These are phyloP conservation scores for Boletus subparvulus DNA, from an alignment of 768 basidiomycete genomes.

Conservation along the genomic window DNA sequence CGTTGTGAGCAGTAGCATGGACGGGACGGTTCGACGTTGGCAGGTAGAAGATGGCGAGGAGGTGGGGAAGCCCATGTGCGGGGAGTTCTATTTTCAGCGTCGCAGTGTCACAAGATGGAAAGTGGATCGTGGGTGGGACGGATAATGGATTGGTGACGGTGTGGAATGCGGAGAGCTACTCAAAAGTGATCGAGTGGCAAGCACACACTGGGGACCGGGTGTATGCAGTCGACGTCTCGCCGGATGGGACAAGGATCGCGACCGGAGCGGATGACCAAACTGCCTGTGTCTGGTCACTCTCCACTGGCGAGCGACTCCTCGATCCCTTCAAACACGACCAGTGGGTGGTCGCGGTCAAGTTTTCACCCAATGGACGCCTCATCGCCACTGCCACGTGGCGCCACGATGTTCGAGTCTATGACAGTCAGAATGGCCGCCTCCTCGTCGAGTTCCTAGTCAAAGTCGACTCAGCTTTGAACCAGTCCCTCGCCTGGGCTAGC, in stretches of 20 bases:
- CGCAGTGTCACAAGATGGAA: background rate
- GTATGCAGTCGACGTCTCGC: background rate
- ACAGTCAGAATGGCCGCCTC: background rate
- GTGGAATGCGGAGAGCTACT: background rate
- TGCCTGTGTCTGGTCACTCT: background rate
- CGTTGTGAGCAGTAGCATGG: background rate
- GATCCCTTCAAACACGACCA: background rate
- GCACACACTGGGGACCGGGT: background rate
- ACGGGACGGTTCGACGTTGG: background rate
- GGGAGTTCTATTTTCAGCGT: background rate
- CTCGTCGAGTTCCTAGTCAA: background rate
- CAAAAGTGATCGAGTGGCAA: background rate
- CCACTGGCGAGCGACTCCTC: background rate
- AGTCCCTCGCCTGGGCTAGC: slow-evolving; percentile 1
- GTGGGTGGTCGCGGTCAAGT: background rate
- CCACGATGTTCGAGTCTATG: background rate
- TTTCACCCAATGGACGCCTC: background rate
- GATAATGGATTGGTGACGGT: background rate
- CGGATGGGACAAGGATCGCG: background rate
- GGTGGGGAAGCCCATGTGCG: no score
- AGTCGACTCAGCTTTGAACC: background rate
- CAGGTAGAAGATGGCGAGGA: background rate
- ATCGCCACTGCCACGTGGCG: background rate
- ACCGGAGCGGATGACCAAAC: background rate
- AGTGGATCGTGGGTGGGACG: background rate